Evolutionary conservation across 306 rosid species (phyloP).

Genomic region (Ziziphus jujuba): DNA sequence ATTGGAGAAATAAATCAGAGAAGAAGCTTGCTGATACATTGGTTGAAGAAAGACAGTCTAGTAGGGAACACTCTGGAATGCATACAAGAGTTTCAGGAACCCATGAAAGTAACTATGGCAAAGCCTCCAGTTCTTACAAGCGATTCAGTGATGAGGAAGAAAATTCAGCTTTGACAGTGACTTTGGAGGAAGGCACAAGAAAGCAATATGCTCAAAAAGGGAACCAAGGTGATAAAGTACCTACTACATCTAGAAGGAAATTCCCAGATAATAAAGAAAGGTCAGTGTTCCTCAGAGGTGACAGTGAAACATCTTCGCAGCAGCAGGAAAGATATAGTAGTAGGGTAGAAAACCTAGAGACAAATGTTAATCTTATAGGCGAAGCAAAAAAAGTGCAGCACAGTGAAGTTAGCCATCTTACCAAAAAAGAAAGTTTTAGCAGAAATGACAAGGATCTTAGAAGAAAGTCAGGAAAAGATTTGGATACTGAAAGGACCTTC

Average conservation of each 20-base stretch:
- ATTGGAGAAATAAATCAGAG: conserved; percentile 66
- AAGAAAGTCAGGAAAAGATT: conserved; percentile 38
- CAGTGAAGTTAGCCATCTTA: conserved; percentile 27
- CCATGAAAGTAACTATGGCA: conserved; percentile 37
- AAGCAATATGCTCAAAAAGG: conserved; percentile 41
- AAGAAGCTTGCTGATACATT: conserved; percentile 46
- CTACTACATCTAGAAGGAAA: conserved; percentile 36
- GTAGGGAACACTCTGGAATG: conserved; percentile 41
- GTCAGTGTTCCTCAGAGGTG: conserved; percentile 30
- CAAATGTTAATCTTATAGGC: conserved; percentile 31
- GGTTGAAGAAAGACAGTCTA: conserved; percentile 38
- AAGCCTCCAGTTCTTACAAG: conserved; percentile 49
- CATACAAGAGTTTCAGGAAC: conserved; percentile 31
- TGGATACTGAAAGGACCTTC: conserved; percentile 39
- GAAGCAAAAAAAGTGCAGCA: conserved; percentile 36
- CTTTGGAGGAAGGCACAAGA: conserved; percentile 35
- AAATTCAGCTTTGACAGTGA: conserved; percentile 34
- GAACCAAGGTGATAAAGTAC: conserved; percentile 31
- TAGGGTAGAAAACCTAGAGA: conserved; percentile 41
- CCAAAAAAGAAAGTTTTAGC: conserved; percentile 31
- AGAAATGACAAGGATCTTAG: conserved; percentile 36
- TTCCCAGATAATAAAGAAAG: conserved; percentile 35
- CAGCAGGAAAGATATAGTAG: conserved; percentile 30
- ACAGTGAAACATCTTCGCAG: conserved; percentile 31
- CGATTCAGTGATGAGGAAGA: conserved; percentile 41